Conservation (phyloP, 306 rosid species). For the Pterocarpus macrocarpus region DNA sequence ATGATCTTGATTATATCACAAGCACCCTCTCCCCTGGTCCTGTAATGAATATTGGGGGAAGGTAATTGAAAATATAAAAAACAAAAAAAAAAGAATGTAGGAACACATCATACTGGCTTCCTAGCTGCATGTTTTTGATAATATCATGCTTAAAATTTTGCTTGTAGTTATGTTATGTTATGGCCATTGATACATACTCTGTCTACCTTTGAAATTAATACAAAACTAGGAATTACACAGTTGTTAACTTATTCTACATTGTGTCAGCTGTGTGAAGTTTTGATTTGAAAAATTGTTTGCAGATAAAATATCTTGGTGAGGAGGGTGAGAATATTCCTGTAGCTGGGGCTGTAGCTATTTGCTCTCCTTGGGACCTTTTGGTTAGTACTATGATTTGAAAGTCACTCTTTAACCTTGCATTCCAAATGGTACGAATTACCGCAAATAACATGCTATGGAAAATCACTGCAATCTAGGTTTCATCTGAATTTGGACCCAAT, state of each 20-base stretch:
- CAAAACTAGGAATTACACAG: conserved; percentile 3
- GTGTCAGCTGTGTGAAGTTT: conserved; percentile 5
- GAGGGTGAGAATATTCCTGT: conserved; percentile 83
- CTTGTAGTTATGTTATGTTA: conserved; percentile 12
- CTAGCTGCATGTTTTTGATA: conserved; percentile 10
- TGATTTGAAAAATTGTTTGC: conserved; percentile 47
- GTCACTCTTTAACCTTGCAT: conserved; percentile 18
- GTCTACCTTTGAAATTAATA: conserved; percentile 28
- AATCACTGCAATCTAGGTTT: conserved; percentile 6
- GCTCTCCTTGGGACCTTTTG: conserved; percentile 99
- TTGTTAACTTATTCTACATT: conserved; percentile 12
- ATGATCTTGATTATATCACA: neutral
- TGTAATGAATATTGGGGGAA: neutral
- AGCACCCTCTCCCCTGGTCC: neutral
- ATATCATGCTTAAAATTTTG: conserved; percentile 29
- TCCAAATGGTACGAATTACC: conserved; percentile 32
- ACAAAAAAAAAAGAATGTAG: no score
- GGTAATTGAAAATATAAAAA: neutral
- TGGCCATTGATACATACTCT: conserved; percentile 13
- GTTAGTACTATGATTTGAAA: conserved; percentile 63
- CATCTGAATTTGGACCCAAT: conserved; percentile 20
- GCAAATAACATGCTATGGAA: conserved; percentile 15
- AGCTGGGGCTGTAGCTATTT: conserved; percentile 90
- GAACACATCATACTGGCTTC: neutral
- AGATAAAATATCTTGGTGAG: conserved; percentile 97